Base-by-base conservation (phyloP, 805 yeast species). In the Clavispora santaluciae region DNA sequence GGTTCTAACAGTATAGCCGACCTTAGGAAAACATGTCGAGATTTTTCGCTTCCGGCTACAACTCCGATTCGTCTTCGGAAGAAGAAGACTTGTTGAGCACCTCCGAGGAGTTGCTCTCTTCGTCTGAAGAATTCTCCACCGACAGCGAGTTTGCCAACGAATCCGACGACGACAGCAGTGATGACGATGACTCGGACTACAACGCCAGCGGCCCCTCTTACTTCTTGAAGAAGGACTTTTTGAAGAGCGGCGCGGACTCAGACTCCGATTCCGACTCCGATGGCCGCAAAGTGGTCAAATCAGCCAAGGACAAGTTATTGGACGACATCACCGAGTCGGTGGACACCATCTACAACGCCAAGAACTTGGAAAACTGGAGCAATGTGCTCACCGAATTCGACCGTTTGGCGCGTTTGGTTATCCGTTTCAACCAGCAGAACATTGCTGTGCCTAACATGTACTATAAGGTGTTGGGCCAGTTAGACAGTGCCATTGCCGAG, bases 241-340 rank as follows among this genome's bases (percentile, higher is more conserved):
- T 70, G 44, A 75, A 75, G 53, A 72, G 64, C 41, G 48, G 51
- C 33, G 59, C 57, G 35, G 59, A 53, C 37, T 57, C 66, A 23
- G 78, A 71, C 49, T 56, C 67, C 40, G 79, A 73, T 41, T 59
- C 62, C 40, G 86, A 79, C 43, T 84, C 77, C 44, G 91, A 83
- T 43, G 86, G 82, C 57, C 83, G 80, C 61, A 85, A 83, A 52
- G 88, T 89, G 31, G 96, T 91, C 53, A 90, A 87, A 69, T 81
- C 93, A 43, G 96, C 97, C 40, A 87, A 84, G 68, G 98, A 90
- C 50, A 93, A 91, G 71, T 74, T 89, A 45, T 63, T 89, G 53
- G 97, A 89, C 59, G 99, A 93, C 63, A 76, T 93, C 68, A 81
- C 78, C 53, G 72, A 72, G 20, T 64, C 77, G 24, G 76, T 83